These are phyloP conservation scores for Barbarea vulgaris DNA, from an alignment of 345 rosid genomes.

Conservation along the genomic window DNA sequence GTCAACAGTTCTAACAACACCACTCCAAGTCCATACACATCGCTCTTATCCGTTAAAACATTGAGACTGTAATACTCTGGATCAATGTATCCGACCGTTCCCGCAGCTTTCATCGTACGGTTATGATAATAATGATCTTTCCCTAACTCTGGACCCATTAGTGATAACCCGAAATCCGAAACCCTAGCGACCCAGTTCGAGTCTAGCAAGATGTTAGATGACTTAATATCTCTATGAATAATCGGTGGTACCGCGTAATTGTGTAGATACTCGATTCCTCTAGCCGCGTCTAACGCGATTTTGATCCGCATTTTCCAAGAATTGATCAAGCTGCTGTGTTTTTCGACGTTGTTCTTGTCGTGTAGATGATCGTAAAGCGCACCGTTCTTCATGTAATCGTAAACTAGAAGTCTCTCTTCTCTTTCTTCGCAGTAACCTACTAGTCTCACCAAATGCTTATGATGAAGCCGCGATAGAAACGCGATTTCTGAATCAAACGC, in stretches of 20 bases:
- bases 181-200: slow-evolving; percentile 74
- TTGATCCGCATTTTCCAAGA: slow-evolving; percentile 90
- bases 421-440: slow-evolving; percentile 85
- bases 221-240: slow-evolving; percentile 88
- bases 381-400: slow-evolving; percentile 89
- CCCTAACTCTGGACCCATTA: slow-evolving; percentile 65
- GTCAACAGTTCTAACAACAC: slow-evolving; percentile 78
- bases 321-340: slow-evolving; percentile 63
- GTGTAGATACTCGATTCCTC: slow-evolving; percentile 91
- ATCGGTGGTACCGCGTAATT: slow-evolving; percentile 81
- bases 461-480: slow-evolving; percentile 85
- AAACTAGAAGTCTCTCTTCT: slow-evolving; percentile 84
- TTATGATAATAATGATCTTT: slow-evolving; percentile 37
- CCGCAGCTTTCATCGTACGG: slow-evolving; percentile 71
- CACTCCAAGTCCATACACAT: slow-evolving; percentile 88
- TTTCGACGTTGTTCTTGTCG: slow-evolving; percentile 57
- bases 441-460: slow-evolving; percentile 85
- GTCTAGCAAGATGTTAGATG: slow-evolving; percentile 81
- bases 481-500: slow-evolving; percentile 88
- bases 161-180: slow-evolving; percentile 82
- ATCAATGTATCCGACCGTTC: slow-evolving; percentile 90
- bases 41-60: slow-evolving; percentile 80
- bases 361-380: slow-evolving; percentile 85
- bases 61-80: slow-evolving; percentile 90
- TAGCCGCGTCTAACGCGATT: slow-evolving; percentile 77